Percentiles rank a stretch among this genome's conserved stretches.
These are phyloP conservation scores for Conticribra guillardii DNA, from an alignment of 108 stramenopile genomes.

Conservation along the genomic window DNA sequence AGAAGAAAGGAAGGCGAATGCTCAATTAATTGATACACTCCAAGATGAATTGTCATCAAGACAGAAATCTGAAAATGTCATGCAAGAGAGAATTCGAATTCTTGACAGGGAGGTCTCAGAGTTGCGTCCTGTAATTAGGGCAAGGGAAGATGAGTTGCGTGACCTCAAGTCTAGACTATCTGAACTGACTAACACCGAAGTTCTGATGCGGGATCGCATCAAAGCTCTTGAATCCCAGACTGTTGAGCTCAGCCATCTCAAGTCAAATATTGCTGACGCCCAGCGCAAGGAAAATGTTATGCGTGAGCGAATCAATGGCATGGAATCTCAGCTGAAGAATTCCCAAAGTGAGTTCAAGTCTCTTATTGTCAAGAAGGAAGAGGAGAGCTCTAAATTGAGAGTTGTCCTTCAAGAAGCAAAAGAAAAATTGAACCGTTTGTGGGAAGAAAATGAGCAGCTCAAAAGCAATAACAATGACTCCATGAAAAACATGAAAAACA, in stretches of 20 bases:
- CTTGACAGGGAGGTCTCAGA: slow-evolving; percentile 23
- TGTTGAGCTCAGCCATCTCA: slow-evolving; percentile 21
- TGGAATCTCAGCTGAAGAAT: slow-evolving; percentile 35
- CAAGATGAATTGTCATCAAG: slow-evolving; percentile 22
- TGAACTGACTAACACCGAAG: slow-evolving; percentile 26
- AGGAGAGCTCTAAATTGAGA: slow-evolving; percentile 38
- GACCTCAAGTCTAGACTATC: slow-evolving; percentile 16
- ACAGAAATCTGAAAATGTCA: slow-evolving; percentile 10
- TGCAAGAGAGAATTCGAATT: slow-evolving; percentile 22
- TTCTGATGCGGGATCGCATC: slow-evolving; percentile 28
- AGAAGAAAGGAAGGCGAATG: slow-evolving; percentile 20
- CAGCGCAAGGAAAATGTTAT: slow-evolving; percentile 11
- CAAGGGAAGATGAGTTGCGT: not conserved
- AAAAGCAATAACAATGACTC: slow-evolving; percentile 21
- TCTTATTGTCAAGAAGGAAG: slow-evolving; percentile 21
- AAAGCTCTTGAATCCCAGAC: slow-evolving; percentile 29
- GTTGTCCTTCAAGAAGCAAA: slow-evolving; percentile 37
- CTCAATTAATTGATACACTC: slow-evolving; percentile 18
- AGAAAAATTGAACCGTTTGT: slow-evolving; percentile 31
- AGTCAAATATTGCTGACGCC: slow-evolving; percentile 14
- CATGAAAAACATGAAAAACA: slow-evolving; percentile 22
- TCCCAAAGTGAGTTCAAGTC: slow-evolving; percentile 31
- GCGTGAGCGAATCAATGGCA: slow-evolving; percentile 23
- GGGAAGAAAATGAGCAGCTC: slow-evolving; percentile 29
- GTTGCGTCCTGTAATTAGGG: slow-evolving; percentile 1